These are phyloP conservation scores for Colletotrichum melonis DNA, from an alignment of 2,329 filamentous ascomycete genomes.

Conservation along the genomic window DNA sequence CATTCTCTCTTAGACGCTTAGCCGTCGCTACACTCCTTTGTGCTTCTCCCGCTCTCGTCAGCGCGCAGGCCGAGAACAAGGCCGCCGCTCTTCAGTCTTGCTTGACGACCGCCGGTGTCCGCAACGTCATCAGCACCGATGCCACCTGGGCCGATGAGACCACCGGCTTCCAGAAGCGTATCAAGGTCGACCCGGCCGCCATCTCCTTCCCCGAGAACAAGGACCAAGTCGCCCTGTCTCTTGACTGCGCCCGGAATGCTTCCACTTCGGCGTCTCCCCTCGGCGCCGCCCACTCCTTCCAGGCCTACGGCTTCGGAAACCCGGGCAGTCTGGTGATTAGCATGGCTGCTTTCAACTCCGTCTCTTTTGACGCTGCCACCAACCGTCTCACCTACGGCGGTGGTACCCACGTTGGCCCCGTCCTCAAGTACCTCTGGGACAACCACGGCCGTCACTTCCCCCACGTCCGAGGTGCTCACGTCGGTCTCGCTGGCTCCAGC, in stretches of 20 bases:
- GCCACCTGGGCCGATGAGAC: constrained; percentile 28
- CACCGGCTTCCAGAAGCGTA: constrained; percentile 34
- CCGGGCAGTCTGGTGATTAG: constrained; percentile 34
- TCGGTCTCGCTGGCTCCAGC: constrained; percentile 33
- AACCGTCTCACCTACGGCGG: constrained; percentile 33
- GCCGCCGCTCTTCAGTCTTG: constrained; percentile 30
- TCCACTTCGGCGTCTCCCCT: constrained; percentile 30
- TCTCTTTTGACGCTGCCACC: constrained; percentile 26
- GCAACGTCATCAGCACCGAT: constrained; percentile 33
- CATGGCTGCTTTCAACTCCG: constrained; percentile 34
- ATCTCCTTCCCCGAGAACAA: constrained; percentile 35
- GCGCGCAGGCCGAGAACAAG: constrained; percentile 27
- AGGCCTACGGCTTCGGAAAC: constrained; percentile 34
- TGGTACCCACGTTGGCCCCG: constrained; percentile 32
- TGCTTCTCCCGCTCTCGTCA: constrained; percentile 25
- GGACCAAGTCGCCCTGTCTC: constrained; percentile 32
- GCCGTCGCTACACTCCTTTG: constrained; percentile 35
- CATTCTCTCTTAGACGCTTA: constrained; percentile 33
- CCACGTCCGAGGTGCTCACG: constrained; percentile 35
- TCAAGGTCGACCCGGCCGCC: constrained; percentile 33
- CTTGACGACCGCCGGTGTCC: constrained; percentile 31
- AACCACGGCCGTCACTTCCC: constrained; percentile 35
- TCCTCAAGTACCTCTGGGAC: constrained; percentile 34
- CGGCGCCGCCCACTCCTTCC: constrained; percentile 35
- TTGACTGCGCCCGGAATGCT: constrained; percentile 34